Evolutionary conservation across 441 rosid species (phyloP), one percentile per base, ranked within the genome.

Genomic region (Corymbia calophylla): DNA sequence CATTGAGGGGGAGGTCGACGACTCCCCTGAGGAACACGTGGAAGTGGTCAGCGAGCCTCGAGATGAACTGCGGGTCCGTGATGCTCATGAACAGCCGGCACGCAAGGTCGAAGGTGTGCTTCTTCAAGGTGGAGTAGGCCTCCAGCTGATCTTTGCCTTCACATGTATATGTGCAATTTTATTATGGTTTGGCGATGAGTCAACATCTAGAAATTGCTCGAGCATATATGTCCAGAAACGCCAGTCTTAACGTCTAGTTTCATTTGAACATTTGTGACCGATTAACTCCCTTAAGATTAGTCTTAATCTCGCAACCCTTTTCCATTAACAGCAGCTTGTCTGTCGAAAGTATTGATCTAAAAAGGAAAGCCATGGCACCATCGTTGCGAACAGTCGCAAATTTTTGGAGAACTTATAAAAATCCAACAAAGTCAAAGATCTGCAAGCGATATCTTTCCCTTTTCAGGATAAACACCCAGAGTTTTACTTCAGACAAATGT

Each of bases 121-220:
- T 25, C 55, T 89, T 88, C 14, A 54, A 49, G 6, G 86, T 25
- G 6, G 87, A 85, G 31, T 58, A 60, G 25, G 60, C 88, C 16
- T 58, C 18, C 89, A 91, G 86, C 53, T 90, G 87, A 64, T 84
- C 88, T 60, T 87, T 87, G 18, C 88, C 88, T 89, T 89, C 73
- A 16, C 18, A 66, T 54, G 18, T 54, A 54, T 17, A 54, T 54
- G 23, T 39, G 44, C 55, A 54, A 18, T 54, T 49, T 49, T 17
- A 19, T 54, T 54, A 17, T 7, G 18, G 23, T 54, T 54, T 54
- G 23, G 56, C 17, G 23, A 54, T 54, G 56, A 54, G 23, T 18
- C 23, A 7, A 18, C 64, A 58, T 58, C 25, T 25, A 58, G 29
- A 58, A 25, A 58, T 58, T 58, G n/a, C 64, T 58, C 27, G n/a